These are phyloP conservation scores for Botryotinia convoluta DNA, from an alignment of 2,329 filamentous ascomycete species.

Conservation along the genomic window DNA sequence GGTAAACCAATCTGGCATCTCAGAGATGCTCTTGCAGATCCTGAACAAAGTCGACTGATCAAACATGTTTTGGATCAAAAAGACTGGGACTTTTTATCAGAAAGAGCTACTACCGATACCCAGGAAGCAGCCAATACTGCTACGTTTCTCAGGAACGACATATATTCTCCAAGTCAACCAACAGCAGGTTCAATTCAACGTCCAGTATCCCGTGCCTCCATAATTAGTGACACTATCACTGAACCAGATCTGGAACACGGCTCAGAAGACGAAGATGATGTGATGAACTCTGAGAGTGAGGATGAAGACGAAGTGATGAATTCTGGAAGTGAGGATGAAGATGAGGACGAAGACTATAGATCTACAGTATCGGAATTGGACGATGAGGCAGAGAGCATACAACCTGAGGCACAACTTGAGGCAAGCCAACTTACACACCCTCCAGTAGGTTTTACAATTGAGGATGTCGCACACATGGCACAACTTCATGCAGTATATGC, in stretches of 20 bases:
- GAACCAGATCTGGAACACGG: constrained; percentile 7
- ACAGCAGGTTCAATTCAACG: neutral
- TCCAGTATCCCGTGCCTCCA: neutral
- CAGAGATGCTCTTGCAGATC: constrained; percentile 18
- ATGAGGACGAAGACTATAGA: neutral
- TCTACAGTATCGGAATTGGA: neutral
- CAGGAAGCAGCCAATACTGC: constrained; percentile 22
- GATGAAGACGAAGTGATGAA: constrained; percentile 12
- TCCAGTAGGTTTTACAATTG: neutral
- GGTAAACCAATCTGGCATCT: constrained; percentile 18
- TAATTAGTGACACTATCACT: constrained; percentile 3
- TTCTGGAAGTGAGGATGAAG: constrained; percentile 13
- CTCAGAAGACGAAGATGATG: constrained; percentile 18
- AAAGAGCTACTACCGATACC: constrained; percentile 19
- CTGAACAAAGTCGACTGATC: constrained; percentile 17
- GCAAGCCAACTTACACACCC: neutral
- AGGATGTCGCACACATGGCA: neutral
- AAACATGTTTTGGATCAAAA: constrained; percentile 9
- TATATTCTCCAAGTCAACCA: constrained; percentile 14
- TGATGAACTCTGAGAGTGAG: constrained; percentile 8
- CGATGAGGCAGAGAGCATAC: neutral
- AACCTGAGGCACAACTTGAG: neutral
- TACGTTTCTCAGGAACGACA: constrained; percentile 19
- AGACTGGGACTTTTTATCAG: constrained; percentile 20
- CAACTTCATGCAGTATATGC: neutral